Evolutionary conservation across 2,329 filamentous ascomycete species (phyloP), one percentile per base, ranked within the genome.

Genomic region (Ceratocystiopsis sp.): DNA sequence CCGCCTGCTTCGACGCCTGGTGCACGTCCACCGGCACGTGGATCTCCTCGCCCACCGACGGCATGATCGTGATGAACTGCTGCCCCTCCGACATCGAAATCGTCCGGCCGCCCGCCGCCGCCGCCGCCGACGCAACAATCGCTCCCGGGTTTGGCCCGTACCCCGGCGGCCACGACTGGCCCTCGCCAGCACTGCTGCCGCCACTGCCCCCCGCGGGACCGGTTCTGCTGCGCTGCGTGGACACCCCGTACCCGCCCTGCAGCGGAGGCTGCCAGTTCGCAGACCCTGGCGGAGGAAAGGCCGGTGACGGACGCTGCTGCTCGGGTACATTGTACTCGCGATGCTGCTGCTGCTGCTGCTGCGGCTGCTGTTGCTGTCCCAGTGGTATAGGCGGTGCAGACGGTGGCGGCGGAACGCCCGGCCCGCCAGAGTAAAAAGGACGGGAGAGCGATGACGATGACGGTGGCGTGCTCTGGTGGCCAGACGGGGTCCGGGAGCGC

Each of bases 1-100:
- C 83, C 35, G 84, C 82, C 52, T 84, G 76, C 51, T 78, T 80
- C 13, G 85, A 93, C 13, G 80, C 85, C 52, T 84, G 80, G 51
- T 84, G 80, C 37, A 83, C 76, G 56, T 93, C 84, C 11, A 89
- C 76, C 14, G 79, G 78, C 40, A 87, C 75, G 11, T 67, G 59
- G 37, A 75, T 69, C 29, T 60, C 56, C 37, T 63, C 63, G 36
- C 59, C 64, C 51, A 55, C 59, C 43, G 43, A 59, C 38, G 60
- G 60, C 14, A 49, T 58, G 33, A 60, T 59, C 8, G 55, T 51
- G 15, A 59, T 47, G 9, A 55, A 47, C 18, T 55, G 55, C 45
- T 59, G 54, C 3, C 53, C 55, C 14, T 55, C 54, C 9, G 48
- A 43, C 5, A 54, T 38, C 15, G 52, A 47, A 13, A 56, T 33